Percentiles rank a stretch among this genome's conserved stretches.
Evolutionary conservation across 2,329 filamentous ascomycete genomes (phyloP).

Genomic region (Diaporthe helianthi): DNA sequence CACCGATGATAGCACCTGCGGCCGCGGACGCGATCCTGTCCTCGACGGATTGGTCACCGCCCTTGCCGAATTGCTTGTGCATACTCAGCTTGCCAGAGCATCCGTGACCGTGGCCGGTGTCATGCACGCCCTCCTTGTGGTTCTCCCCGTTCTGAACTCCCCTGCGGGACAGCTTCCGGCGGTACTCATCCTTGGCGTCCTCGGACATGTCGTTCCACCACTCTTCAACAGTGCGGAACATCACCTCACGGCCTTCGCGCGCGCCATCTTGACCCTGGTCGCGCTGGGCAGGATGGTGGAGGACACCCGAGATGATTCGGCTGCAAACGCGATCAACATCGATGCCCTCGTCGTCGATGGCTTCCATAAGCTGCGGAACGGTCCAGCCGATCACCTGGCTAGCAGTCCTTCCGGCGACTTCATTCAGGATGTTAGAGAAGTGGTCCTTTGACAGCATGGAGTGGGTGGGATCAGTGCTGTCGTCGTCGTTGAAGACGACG

Average conservation of each 20-base stretch:
- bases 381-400: slow-evolving; percentile 82
- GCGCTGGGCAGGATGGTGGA: slow-evolving; percentile 87
- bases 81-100: slow-evolving; percentile 81
- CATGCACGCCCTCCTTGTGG: slow-evolving; percentile 84
- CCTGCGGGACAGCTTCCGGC: slow-evolving; percentile 76
- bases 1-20: slow-evolving; percentile 63
- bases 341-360: slow-evolving; percentile 79
- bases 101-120: slow-evolving; percentile 85
- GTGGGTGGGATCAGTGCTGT: slow-evolving; percentile 83
- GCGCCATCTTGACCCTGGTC: slow-evolving; percentile 73
- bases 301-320: slow-evolving; percentile 80
- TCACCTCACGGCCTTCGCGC: slow-evolving; percentile 73
- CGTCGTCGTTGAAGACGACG: slow-evolving; percentile 83
- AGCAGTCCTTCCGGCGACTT: slow-evolving; percentile 83
- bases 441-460: slow-evolving; percentile 97
- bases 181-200: slow-evolving; percentile 69
- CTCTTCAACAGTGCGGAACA: slow-evolving; percentile 80
- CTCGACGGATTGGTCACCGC: slow-evolving; percentile 55
- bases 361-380: slow-evolving; percentile 86
- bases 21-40: slow-evolving; percentile 64
- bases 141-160: slow-evolving; percentile 82
- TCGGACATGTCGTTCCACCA: slow-evolving; percentile 81
- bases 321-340: slow-evolving; percentile 75
- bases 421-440: slow-evolving; percentile 89
- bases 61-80: slow-evolving; percentile 65